These are phyloP conservation scores for Euphorbia celastroides DNA, from an alignment of 441 rosid species.

Conservation along the genomic window DNA sequence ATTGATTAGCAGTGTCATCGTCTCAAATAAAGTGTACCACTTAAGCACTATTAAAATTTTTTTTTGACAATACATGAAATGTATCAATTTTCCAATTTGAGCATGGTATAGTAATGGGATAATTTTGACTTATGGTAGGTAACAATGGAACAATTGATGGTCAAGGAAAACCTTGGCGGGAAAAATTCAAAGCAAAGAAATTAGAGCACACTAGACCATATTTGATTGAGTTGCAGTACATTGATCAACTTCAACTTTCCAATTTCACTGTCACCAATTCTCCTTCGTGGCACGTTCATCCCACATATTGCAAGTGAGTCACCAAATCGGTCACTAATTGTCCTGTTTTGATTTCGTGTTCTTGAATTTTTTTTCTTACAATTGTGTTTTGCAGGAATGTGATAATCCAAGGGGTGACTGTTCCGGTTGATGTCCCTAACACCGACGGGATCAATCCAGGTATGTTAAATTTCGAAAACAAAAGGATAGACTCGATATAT, in stretches of 20 bases:
- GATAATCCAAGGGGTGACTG: constrained; percentile 45
- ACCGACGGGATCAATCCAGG: constrained; percentile 92
- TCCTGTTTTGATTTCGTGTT: neutral
- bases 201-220: constrained; percentile 65
- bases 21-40: no score
- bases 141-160: constrained; percentile 77
- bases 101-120: neutral
- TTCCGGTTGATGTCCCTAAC: constrained; percentile 62
- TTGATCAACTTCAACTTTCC: constrained; percentile 56
- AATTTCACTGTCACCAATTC: constrained; percentile 65
- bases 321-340: neutral
- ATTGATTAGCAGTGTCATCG: no score
- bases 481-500: no score
- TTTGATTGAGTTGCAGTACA: constrained; percentile 74
- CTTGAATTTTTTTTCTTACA: no score
- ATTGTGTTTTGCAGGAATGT: constrained; percentile 28
- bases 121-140: constrained; percentile 34
- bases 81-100: neutral
- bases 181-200: constrained; percentile 40
- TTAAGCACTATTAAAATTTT: constrained; percentile 2
- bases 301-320: constrained; percentile 52
- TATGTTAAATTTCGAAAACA: constrained; percentile 5
- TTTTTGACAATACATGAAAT: no score
- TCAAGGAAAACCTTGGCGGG: constrained; percentile 78
- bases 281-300: constrained; percentile 83